Percentiles rank a stretch among this genome's conserved stretches.
Evolutionary conservation across 2,329 filamentous ascomycete genomes (phyloP).

Genomic region (Cladophialophora carrionii): DNA sequence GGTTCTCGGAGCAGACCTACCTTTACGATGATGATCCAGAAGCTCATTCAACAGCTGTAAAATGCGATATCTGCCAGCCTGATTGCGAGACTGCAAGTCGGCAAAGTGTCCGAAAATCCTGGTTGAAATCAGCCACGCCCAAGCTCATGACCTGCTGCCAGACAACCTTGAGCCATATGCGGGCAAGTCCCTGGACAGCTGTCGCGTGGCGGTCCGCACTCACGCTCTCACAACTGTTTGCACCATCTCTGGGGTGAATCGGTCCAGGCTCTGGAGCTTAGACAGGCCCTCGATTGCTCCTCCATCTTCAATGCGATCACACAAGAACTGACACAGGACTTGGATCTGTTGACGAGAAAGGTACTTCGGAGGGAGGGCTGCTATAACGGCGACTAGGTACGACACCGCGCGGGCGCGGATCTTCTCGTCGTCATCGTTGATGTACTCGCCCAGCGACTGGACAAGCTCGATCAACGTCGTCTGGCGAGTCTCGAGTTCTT

Average conservation of each 20-base stretch:
- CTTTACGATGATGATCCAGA: conserved; percentile 63
- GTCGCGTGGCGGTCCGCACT: conserved; percentile 41
- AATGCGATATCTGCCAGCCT: conserved; percentile 67
- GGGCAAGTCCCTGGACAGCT: conserved; percentile 32
- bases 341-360: conserved; percentile 64
- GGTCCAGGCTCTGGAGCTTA: conserved; percentile 61
- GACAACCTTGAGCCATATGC: conserved; percentile 32
- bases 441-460: conserved; percentile 66
- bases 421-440: conserved; percentile 66
- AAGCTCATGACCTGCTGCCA: conserved; percentile 22
- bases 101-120: conserved; percentile 58
- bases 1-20: conserved; percentile 42
- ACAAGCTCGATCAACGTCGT: conserved; percentile 65
- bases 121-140: conserved; percentile 15
- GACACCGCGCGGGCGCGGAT: conserved; percentile 62
- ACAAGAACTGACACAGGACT: conserved; percentile 66
- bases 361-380: conserved; percentile 56
- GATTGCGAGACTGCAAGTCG: conserved; percentile 63
- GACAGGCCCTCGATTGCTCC: conserved; percentile 63
- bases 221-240: conserved; percentile 58
- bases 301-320: conserved; percentile 66
- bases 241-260: conserved; percentile 62
- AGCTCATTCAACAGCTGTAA: conserved; percentile 64
- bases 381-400: conserved; percentile 51
- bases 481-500: conserved; percentile 63